Evolutionary conservation across 1,284 basidiomycete genomes (phyloP).

Genomic region (Ustilago crameri): DNA sequence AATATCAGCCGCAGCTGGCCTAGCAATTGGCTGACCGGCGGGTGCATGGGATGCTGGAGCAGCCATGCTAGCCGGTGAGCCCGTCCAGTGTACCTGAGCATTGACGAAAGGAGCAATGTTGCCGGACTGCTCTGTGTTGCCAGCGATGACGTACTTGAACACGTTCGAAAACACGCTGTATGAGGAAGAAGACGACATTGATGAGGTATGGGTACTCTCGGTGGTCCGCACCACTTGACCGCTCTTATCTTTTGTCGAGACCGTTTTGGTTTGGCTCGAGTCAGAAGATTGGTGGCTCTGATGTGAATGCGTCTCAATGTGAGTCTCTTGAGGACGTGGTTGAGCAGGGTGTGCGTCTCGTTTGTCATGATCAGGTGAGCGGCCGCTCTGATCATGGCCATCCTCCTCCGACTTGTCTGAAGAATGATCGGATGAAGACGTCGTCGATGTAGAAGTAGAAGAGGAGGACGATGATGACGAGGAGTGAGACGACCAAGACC

Average conservation of each 20-base stretch:
- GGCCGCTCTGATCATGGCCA: neutral
- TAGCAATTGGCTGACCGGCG: slow-evolving; percentile 17
- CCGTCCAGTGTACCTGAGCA: slow-evolving; percentile 26
- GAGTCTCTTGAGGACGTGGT: neutral
- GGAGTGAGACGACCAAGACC: slow-evolving; percentile 29
- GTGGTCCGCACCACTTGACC: slow-evolving; percentile 5
- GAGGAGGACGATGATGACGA: slow-evolving; percentile 23
- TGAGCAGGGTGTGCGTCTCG: neutral
- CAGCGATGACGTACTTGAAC: slow-evolving; percentile 23
- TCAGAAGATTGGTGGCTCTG: neutral
- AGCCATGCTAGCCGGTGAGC: slow-evolving; percentile 2
- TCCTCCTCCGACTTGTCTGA: neutral
- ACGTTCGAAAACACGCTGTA: slow-evolving; percentile 27
- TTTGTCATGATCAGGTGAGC: too few relatives aligned
- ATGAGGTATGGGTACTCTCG: slow-evolving; percentile 3
- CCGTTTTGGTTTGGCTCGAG: neutral
- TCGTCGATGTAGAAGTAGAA: slow-evolving; percentile 9
- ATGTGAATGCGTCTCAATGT: too few relatives aligned
- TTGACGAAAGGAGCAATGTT: slow-evolving; percentile 31
- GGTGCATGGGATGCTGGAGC: slow-evolving; percentile 3
- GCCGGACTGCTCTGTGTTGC: slow-evolving; percentile 14
- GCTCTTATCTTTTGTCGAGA: slow-evolving; percentile 2
- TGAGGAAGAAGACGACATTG: slow-evolving; percentile 12
- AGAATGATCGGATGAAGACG: slow-evolving; percentile 1
- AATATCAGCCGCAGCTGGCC: slow-evolving; percentile 28